phyloP scores from a whole-genome alignment of 2,329 filamentous ascomycete species.

The Xylaria digitata region DNA sequence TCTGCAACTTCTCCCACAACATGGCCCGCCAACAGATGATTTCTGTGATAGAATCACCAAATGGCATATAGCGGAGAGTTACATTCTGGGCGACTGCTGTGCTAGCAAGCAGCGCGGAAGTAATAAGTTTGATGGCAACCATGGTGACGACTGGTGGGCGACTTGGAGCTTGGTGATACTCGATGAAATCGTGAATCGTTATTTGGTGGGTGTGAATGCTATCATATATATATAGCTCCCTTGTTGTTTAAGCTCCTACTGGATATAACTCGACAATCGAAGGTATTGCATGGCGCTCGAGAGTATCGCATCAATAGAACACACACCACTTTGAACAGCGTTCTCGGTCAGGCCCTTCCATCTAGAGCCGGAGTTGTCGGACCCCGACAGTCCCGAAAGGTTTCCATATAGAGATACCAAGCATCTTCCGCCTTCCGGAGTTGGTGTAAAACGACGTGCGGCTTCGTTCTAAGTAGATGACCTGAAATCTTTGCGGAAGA shows the following conservation, averaged over 20 bases:
- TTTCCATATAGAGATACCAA: not conserved
- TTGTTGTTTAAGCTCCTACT: too few relatives aligned
- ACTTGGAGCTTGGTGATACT: not conserved
- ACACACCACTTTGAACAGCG: not conserved
- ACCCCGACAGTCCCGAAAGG: constrained; percentile 10
- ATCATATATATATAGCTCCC: constrained; percentile 18
- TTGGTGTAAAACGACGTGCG: not conserved
- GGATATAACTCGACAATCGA: not conserved
- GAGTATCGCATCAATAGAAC: not conserved
- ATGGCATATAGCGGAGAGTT: constrained; percentile 54
- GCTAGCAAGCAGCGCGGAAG: constrained; percentile 34
- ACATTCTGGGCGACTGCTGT: constrained; percentile 44
- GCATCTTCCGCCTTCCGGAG: not conserved
- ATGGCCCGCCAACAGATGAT: constrained; percentile 58
- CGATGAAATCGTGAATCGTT: not conserved
- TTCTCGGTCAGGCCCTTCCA: not conserved
- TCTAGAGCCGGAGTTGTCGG: constrained; percentile 25
- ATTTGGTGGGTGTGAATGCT: not conserved
- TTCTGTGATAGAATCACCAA: constrained; percentile 58
- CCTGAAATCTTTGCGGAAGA: not conserved
- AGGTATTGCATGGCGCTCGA: not conserved
- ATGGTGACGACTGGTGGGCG: constrained; percentile 31
- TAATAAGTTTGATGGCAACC: constrained; percentile 43
- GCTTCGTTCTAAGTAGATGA: not conserved
- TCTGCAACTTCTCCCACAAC: constrained; percentile 56